Conservation (phyloP, 768 basidiomycete genomes). For the Russula lepida region DNA sequence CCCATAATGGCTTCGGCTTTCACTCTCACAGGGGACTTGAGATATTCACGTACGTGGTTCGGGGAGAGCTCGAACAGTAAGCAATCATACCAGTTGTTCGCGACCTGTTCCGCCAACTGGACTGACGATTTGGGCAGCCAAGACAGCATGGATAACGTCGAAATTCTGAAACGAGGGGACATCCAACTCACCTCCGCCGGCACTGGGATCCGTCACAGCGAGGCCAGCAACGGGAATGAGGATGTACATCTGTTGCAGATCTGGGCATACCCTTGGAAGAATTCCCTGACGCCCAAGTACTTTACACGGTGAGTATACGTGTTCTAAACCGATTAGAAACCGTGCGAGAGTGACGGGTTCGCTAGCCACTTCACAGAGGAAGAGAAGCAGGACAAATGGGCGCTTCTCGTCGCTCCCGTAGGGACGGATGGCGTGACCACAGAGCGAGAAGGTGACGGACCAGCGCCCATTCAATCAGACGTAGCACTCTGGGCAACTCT, state of each 20-base stretch:
- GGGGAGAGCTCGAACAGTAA: constrained; percentile 75
- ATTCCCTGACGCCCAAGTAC: constrained; percentile 62
- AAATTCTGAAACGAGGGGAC: constrained; percentile 82
- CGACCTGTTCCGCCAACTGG: background rate
- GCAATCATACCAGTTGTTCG: constrained; percentile 22
- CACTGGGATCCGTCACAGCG: constrained; percentile 83
- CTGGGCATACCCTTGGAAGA: constrained; percentile 47
- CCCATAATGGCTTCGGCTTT: constrained; percentile 74
- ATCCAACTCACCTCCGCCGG: constrained; percentile 89
- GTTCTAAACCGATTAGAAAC: background rate
- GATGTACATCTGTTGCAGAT: constrained; percentile 61
- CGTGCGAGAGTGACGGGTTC: background rate
- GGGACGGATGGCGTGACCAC: constrained; percentile 43
- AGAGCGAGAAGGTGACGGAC: constrained; percentile 61
- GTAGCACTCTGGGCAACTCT: constrained; percentile 70
- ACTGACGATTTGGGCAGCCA: constrained; percentile 38
- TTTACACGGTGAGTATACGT: constrained; percentile 53
- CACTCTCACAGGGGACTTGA: constrained; percentile 82
- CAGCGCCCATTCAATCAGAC: constrained; percentile 69
- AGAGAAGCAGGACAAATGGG: constrained; percentile 36
- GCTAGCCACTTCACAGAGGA: constrained; percentile 52
- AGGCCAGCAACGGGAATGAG: constrained; percentile 44
- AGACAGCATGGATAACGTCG: constrained; percentile 88
- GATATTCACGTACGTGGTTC: constrained; percentile 84
- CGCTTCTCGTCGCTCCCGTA: constrained; percentile 63